Conservation (phyloP, 768 basidiomycete genomes). For the Ramaria rubella region DNA sequence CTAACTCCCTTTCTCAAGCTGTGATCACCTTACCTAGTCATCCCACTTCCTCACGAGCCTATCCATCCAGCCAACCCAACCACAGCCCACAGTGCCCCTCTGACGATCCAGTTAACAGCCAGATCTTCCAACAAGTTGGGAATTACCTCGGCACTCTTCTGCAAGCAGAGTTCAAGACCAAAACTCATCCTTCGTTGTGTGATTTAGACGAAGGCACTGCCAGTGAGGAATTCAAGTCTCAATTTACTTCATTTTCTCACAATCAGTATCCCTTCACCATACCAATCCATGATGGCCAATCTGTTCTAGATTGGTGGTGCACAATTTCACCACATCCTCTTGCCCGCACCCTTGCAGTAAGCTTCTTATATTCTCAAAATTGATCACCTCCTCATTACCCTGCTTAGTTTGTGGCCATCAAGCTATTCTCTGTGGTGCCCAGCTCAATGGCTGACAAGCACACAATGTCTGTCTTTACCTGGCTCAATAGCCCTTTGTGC, state of each 20-base stretch:
- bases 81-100: not conserved
- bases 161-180: not conserved
- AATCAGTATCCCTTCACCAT: not conserved
- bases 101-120: not conserved
- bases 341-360: not conserved
- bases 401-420: not conserved
- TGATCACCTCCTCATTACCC: not conserved
- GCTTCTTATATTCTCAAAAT: not conserved
- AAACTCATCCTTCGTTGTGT: not conserved
- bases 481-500: too few species aligned
- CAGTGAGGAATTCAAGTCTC: not conserved
- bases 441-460: slow-evolving; percentile 22
- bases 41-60: too few species aligned
- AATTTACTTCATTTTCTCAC: not conserved
- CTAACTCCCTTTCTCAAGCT: too few species aligned
- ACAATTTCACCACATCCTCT: not conserved
- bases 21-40: too few species aligned
- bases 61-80: too few species aligned
- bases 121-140: not conserved
- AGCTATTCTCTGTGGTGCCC: not conserved
- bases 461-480: too few species aligned
- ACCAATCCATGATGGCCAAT: not conserved
- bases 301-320: not conserved
- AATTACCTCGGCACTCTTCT: not conserved
- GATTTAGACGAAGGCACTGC: not conserved